Percentiles rank a stretch among this genome's conserved stretches.
Conservation (phyloP, 768 basidiomycete genomes). For the Cystofilobasidium capitatum region DNA sequence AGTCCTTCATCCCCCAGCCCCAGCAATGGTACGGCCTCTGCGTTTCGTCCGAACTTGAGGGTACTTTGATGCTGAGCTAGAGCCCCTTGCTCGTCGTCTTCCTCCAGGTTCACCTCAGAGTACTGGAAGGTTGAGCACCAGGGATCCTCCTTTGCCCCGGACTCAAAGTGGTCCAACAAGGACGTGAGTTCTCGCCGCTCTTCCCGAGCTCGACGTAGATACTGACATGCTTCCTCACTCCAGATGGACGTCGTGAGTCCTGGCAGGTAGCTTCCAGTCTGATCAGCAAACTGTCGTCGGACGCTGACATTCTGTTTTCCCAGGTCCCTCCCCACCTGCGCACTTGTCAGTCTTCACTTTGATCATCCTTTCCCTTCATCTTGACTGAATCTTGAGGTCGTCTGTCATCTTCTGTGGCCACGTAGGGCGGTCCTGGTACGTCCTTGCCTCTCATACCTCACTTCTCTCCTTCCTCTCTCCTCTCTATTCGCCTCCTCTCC, state of each 20-base stretch:
- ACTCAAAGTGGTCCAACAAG: background rate
- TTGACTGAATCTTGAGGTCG: no score
- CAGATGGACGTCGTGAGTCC: slow-evolving; percentile 8
- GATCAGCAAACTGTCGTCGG: background rate
- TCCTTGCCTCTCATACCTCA: no score
- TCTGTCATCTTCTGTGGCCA: background rate
- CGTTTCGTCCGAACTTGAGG: no score
- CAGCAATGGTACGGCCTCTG: background rate
- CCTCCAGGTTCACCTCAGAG: background rate
- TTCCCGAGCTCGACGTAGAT: background rate
- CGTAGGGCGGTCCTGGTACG: background rate
- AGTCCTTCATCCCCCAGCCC: background rate
- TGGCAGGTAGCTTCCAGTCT: background rate
- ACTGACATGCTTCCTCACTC: background rate
- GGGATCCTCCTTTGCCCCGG: background rate
- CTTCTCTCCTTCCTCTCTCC: background rate
- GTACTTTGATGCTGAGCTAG: no score
- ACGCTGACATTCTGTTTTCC: background rate
- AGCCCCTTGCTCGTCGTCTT: background rate
- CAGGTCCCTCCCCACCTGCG: slow-evolving; percentile 3
- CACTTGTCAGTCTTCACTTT: no score
- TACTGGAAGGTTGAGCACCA: slow-evolving; percentile 10
- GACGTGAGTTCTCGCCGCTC: background rate
- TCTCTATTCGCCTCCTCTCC: background rate
- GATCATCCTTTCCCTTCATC: no score